Evolutionary conservation across 768 basidiomycete species (phyloP).

Genomic region (Rhodocollybia butyracea): DNA sequence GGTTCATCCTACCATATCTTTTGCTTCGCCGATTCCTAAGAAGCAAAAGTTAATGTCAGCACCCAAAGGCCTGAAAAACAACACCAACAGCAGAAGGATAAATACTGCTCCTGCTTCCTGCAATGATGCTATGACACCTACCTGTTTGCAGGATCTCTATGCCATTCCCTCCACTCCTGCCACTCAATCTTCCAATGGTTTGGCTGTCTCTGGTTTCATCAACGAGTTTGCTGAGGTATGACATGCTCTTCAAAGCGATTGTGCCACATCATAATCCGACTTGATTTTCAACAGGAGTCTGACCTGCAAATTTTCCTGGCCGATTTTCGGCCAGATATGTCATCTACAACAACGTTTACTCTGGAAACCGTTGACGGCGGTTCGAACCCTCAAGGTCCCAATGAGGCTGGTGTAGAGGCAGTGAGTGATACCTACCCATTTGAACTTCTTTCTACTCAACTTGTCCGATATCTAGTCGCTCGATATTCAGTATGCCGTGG

Average conservation of each 20-base stretch:
- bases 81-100: slow-evolving; percentile 8
- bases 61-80: background rate
- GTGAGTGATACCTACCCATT: slow-evolving; percentile 8
- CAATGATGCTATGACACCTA: slow-evolving; percentile 18
- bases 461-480: background rate
- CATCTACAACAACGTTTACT: slow-evolving; percentile 19
- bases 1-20: slow-evolving; percentile 23
- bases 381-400: slow-evolving; percentile 20
- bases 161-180: slow-evolving; percentile 19
- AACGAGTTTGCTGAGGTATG: too few relatives aligned
- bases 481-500: slow-evolving; percentile 26
- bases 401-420: slow-evolving; percentile 24
- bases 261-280: slow-evolving; percentile 28
- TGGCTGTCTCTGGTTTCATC: slow-evolving; percentile 14
- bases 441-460: background rate
- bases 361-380: slow-evolving; percentile 24
- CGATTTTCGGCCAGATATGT: slow-evolving; percentile 21
- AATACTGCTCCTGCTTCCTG: slow-evolving; percentile 18
- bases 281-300: slow-evolving; percentile 1
- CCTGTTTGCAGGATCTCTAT: slow-evolving; percentile 25
- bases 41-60: background rate
- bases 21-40: background rate
- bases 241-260: too few relatives aligned
- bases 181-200: slow-evolving; percentile 8
- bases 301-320: slow-evolving; percentile 21